Evolutionary conservation across 2,329 filamentous ascomycete species (phyloP).

Genomic region (Myriosclerotinia curreyana): DNA sequence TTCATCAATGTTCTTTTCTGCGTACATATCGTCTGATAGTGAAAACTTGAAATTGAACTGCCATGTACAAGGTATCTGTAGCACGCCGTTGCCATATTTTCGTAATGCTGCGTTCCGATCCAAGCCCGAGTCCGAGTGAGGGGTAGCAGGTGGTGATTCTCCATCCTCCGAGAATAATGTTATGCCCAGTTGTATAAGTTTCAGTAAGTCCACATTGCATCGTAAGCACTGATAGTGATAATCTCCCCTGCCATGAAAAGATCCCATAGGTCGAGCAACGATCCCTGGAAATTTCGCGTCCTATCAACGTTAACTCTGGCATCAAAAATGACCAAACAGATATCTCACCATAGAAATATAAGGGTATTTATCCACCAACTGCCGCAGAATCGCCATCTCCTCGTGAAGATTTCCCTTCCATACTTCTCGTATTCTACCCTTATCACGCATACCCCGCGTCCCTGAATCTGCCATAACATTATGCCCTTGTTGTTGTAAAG

Average conservation of each 20-base stretch:
- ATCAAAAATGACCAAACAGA: slow-evolving; percentile 22
- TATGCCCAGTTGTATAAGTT: slow-evolving; percentile 95
- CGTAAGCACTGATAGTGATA: slow-evolving; percentile 98
- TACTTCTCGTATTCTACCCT: slow-evolving; percentile 87
- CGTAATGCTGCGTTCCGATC: slow-evolving; percentile 45
- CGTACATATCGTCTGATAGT: slow-evolving; percentile 94
- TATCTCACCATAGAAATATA: slow-evolving; percentile 89
- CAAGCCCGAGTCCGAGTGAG: slow-evolving; percentile 47
- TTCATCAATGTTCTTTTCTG: slow-evolving; percentile 89
- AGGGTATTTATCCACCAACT: slow-evolving; percentile 83
- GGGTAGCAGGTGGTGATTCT: slow-evolving; percentile 68
- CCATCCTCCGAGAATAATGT: slow-evolving; percentile 90
- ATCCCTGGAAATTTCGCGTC: slow-evolving; percentile 99
- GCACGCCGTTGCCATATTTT: slow-evolving; percentile 45
- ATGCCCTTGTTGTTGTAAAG: slow-evolving; percentile 58
- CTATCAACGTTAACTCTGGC: slow-evolving; percentile 47
- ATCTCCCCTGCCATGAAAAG: slow-evolving; percentile 90
- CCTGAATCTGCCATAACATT: slow-evolving; percentile 51
- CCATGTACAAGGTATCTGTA: slow-evolving; percentile 82
- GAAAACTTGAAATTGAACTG: slow-evolving; percentile 99
- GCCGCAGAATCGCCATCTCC: slow-evolving; percentile 82
- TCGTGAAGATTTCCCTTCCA: slow-evolving; percentile 90
- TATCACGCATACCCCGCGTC: slow-evolving; percentile 56
- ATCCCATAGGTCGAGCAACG: slow-evolving; percentile 90
- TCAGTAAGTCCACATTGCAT: slow-evolving; percentile 95